phyloP scores from a whole-genome alignment of 1,284 basidiomycete species.

The Neonothopanus nambi region DNA sequence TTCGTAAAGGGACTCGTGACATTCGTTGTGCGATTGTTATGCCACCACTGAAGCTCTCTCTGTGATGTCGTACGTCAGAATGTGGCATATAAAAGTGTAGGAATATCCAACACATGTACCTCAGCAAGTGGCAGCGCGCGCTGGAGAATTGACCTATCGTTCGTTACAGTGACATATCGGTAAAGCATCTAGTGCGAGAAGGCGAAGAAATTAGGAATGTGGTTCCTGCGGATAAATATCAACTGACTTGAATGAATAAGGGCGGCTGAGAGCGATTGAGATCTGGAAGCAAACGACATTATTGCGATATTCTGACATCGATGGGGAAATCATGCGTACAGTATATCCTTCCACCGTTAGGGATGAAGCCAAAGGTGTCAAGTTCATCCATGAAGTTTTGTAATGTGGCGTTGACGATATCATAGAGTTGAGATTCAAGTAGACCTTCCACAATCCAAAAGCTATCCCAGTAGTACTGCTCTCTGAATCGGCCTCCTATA shows the following conservation, averaged over 20 bases:
- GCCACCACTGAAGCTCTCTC: conserved; percentile 86
- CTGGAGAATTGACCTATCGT: conserved; percentile 40
- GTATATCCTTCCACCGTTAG: conserved; percentile 87
- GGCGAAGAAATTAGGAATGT: conserved; percentile 1
- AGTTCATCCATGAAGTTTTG: conserved; percentile 95
- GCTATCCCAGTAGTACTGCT: conserved; percentile 78
- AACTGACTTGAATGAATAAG: conserved; percentile 72
- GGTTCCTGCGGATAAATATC: not conserved
- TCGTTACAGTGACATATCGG: conserved; percentile 39
- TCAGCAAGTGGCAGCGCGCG: conserved; percentile 52
- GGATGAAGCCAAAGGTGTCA: conserved; percentile 81
- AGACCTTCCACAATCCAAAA: conserved; percentile 89
- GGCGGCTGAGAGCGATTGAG: conserved; percentile 90
- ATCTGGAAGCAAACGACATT: conserved; percentile 43
- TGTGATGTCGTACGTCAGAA: conserved; percentile 25
- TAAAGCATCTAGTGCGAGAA: conserved; percentile 40
- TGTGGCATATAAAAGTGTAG: no score
- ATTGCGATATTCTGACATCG: not conserved
- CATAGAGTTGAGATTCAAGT: conserved; percentile 74
- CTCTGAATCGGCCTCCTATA: conserved; percentile 44
- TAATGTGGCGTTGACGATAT: conserved; percentile 74
- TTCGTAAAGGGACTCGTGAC: conserved; percentile 78
- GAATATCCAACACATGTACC: conserved; percentile 28
- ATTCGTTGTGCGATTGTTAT: conserved; percentile 68
- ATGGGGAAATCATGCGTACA: conserved; percentile 42